Evolutionary conservation across 2,329 filamentous ascomycete species (phyloP).

Genomic region (Helotiales sp.): DNA sequence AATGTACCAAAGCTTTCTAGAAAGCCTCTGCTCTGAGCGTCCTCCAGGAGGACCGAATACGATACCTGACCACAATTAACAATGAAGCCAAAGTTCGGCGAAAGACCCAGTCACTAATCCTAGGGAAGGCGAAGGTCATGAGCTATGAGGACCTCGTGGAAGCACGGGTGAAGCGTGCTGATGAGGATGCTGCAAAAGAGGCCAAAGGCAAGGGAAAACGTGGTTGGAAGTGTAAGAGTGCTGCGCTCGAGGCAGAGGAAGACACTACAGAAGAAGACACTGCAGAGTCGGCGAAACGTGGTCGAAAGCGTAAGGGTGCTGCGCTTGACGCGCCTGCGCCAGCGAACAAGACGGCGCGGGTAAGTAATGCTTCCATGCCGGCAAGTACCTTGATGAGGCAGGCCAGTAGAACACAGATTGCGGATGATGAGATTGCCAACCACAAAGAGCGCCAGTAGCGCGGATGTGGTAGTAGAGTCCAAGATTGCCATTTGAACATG

Average conservation of each 20-base stretch:
- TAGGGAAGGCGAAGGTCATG: slow-evolving; percentile 23
- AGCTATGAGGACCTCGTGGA: slow-evolving; percentile 9
- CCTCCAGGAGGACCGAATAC: slow-evolving; percentile 31
- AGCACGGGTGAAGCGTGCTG: slow-evolving; percentile 8
- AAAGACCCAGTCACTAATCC: slow-evolving; percentile 14
- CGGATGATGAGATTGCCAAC: slow-evolving; percentile 8
- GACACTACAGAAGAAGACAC: slow-evolving; percentile 2
- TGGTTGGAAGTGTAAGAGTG: slow-evolving; percentile 16
- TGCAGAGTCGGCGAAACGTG: slow-evolving; percentile 10
- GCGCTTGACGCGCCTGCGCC: slow-evolving; percentile 4
- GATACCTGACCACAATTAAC: slow-evolving; percentile 27
- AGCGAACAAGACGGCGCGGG: slow-evolving; percentile 11
- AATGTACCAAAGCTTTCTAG: slow-evolving; percentile 4
- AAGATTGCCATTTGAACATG: slow-evolving; percentile 4
- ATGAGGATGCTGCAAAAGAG: neutral
- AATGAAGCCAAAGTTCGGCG: slow-evolving; percentile 18
- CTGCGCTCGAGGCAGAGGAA: slow-evolving; percentile 9
- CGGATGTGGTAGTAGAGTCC: slow-evolving; percentile 8
- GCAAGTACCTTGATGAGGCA: slow-evolving; percentile 10
- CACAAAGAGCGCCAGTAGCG: slow-evolving; percentile 6
- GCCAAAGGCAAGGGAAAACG: slow-evolving; percentile 11
- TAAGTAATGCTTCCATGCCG: slow-evolving; percentile 6
- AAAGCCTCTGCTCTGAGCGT: slow-evolving; percentile 22
- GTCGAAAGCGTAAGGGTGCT: slow-evolving; percentile 16
- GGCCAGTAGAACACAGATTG: slow-evolving; percentile 14